A percentile compares a stretch with the other conserved stretches of the same genome.
These are phyloP conservation scores for Cladosporium phlei DNA, from an alignment of 2,329 filamentous ascomycete genomes.

Conservation along the genomic window DNA sequence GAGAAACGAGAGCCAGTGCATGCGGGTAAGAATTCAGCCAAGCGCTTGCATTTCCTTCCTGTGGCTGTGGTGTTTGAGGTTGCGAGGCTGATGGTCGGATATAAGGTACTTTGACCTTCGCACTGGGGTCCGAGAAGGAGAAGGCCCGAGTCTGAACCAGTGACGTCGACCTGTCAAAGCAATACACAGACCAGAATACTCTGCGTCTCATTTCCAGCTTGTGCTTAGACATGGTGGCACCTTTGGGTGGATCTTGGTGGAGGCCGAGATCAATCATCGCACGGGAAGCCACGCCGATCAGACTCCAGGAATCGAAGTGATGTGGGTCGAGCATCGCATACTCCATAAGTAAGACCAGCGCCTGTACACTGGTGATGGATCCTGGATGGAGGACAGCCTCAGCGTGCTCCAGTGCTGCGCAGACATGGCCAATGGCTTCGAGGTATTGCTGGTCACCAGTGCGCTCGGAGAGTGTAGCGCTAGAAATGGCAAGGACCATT, in stretches of 20 bases:
- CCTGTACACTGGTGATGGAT: constrained; percentile 79
- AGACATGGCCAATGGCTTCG: constrained; percentile 56
- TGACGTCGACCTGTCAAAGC: constrained; percentile 83
- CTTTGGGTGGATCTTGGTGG: constrained; percentile 80
- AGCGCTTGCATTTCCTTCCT: constrained; percentile 29
- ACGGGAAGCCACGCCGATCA: constrained; percentile 84
- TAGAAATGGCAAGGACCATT: constrained; percentile 82
- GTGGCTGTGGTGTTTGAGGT: constrained; percentile 20
- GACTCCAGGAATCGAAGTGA: constrained; percentile 90
- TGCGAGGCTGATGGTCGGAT: constrained; percentile 26
- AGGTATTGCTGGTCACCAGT: constrained; percentile 60
- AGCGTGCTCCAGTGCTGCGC: constrained; percentile 67
- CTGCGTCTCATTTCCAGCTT: constrained; percentile 72
- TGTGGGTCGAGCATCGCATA: constrained; percentile 86
- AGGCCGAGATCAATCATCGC: constrained; percentile 85
- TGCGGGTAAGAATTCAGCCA: constrained; percentile 60
- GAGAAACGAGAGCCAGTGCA: constrained; percentile 71
- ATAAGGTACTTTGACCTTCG: constrained; percentile 72
- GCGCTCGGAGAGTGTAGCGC: constrained; percentile 64
- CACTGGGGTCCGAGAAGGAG: constrained; percentile 86
- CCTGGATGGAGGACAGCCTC: constrained; percentile 82
- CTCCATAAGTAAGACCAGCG: constrained; percentile 76
- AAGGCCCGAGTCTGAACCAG: constrained; percentile 84
- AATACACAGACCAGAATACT: constrained; percentile 87
- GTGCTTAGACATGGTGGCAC: constrained; percentile 61